These are phyloP conservation scores for Alternaria arbusti DNA, from an alignment of 2,329 filamentous ascomycete genomes.

Conservation along the genomic window DNA sequence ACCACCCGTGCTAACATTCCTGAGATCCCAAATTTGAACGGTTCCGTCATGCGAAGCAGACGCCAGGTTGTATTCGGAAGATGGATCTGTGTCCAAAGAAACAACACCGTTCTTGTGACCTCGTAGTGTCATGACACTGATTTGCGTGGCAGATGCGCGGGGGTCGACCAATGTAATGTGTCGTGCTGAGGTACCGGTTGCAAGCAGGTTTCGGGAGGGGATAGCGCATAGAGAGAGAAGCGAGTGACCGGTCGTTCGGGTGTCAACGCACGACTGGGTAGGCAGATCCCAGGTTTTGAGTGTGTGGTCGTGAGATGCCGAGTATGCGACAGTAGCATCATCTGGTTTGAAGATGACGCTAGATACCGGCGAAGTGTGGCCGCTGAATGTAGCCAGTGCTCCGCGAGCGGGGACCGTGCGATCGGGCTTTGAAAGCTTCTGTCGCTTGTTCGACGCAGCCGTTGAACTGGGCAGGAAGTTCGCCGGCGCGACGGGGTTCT, in stretches of 20 bases:
- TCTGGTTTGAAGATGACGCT: constrained; percentile 83
- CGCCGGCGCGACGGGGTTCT: constrained; percentile 75
- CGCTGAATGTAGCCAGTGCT: constrained; percentile 73
- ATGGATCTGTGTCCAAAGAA: constrained; percentile 64
- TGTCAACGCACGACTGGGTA: constrained; percentile 78
- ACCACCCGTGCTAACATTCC: constrained; percentile 68
- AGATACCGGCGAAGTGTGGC: constrained; percentile 76
- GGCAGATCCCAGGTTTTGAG: constrained; percentile 90
- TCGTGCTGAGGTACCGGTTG: constrained; percentile 80
- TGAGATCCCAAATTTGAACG: constrained; percentile 91
- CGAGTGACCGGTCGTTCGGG: constrained; percentile 81
- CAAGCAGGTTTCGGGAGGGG: constrained; percentile 67
- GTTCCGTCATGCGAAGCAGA: constrained; percentile 93
- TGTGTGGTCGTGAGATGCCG: constrained; percentile 87
- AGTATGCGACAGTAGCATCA: constrained; percentile 89
- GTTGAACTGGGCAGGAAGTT: constrained; percentile 71
- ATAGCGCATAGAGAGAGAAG: constrained; percentile 81
- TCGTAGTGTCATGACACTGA: constrained; percentile 86
- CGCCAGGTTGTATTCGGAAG: constrained; percentile 81
- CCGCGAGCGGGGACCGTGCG: constrained; percentile 74
- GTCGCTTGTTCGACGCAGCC: constrained; percentile 72
- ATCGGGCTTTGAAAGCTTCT: constrained; percentile 69
- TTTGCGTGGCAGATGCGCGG: constrained; percentile 74
- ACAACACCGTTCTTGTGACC: constrained; percentile 81
- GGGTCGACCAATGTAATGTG: constrained; percentile 95